Evolutionary conservation across 345 rosid species (phyloP).

Genomic region (Eucalyptus lansdowneana): DNA sequence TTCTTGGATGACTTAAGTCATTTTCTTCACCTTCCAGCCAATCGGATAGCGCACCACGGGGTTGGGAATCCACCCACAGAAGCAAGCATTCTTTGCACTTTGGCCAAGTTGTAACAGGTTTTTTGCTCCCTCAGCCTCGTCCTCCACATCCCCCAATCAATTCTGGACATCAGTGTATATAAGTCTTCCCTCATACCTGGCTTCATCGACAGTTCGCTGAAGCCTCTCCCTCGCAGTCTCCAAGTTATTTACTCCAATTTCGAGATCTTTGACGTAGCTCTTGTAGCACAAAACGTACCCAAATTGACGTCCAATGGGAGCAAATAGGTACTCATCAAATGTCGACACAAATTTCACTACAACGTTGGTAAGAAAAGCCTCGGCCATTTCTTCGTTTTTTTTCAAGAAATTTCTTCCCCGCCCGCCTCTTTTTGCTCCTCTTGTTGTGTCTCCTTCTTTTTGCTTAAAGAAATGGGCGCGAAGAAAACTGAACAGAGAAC

Average conservation of each 20-base stretch:
- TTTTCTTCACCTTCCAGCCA: not conserved
- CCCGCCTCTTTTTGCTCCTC: not conserved
- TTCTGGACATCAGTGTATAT: accelerated
- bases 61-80: not conserved
- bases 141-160: accelerated
- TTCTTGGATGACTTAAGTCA: accelerated
- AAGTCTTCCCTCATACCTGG: accelerated
- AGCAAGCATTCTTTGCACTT: not conserved
- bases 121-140: accelerated
- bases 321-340: accelerated
- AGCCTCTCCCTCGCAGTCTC: not conserved
- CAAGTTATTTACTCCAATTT: not conserved
- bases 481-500: not conserved
- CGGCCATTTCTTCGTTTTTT: not conserved
- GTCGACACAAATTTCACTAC: accelerated
- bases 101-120: accelerated
- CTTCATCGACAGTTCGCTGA: not conserved
- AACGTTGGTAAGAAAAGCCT: accelerated
- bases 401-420: not conserved
- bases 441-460: not conserved
- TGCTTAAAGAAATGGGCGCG: not conserved
- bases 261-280: not conserved
- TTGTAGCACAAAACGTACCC: not conserved
- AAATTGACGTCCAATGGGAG: not conserved
- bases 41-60: not conserved